These are phyloP conservation scores for Podaxis sp. DNA, from an alignment of 768 basidiomycete species.

Conservation along the genomic window DNA sequence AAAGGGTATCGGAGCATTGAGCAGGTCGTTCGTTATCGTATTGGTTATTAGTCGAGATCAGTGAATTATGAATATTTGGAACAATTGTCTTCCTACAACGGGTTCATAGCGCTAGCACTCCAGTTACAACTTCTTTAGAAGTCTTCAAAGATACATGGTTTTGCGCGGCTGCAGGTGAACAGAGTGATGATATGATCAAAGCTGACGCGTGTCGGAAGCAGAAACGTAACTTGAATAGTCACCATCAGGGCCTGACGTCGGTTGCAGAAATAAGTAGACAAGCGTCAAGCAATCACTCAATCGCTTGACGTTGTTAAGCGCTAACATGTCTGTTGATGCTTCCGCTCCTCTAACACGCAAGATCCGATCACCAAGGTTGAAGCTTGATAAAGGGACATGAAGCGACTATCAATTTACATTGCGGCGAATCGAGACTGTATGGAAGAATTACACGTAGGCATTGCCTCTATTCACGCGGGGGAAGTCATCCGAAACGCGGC, in stretches of 20 bases:
- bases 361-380: not conserved
- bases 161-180: not conserved
- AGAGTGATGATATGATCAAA: not conserved
- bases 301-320: not conserved
- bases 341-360: not conserved
- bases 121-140: not conserved
- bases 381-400: not conserved
- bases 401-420: not conserved
- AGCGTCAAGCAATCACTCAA: not conserved
- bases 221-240: not conserved
- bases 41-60: not conserved
- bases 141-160: not conserved
- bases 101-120: not conserved
- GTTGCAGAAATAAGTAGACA: not conserved
- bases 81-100: not conserved
- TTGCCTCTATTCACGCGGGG: not conserved
- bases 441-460: not conserved
- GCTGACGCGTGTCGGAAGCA: not conserved
- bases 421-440: not conserved
- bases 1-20: not conserved
- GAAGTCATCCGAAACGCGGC: slow-evolving; percentile 17
- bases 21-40: too few species aligned
- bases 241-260: not conserved
- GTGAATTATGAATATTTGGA: not conserved
- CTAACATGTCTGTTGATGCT: not conserved